Evolutionary conservation across 768 basidiomycete species (phyloP).

Genomic region (Tricholoma flavovirens): DNA sequence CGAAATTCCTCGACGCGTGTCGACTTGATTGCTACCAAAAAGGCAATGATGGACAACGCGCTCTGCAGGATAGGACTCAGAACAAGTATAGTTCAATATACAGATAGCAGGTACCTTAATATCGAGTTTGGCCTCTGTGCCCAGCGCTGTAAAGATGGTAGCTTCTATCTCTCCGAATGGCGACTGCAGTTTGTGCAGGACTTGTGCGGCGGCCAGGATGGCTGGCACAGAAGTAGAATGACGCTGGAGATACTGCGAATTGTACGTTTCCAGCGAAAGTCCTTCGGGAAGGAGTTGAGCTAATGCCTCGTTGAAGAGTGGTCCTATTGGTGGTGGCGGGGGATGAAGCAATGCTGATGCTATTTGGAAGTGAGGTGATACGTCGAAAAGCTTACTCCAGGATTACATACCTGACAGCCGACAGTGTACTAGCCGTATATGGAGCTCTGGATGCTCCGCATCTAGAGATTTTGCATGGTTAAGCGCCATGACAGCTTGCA

Average conservation of each 20-base stretch:
- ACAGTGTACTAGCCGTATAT: slow-evolving; percentile 65
- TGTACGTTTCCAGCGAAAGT: slow-evolving; percentile 58
- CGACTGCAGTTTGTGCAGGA: slow-evolving; percentile 37
- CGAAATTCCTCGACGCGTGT: slow-evolving; percentile 58
- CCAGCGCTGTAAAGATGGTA: slow-evolving; percentile 44
- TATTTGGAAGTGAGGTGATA: slow-evolving; percentile 16
- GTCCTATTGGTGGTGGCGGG: slow-evolving; percentile 40
- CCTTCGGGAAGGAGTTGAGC: slow-evolving; percentile 50
- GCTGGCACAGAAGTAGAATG: slow-evolving; percentile 46
- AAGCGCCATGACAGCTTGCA: slow-evolving; percentile 74
- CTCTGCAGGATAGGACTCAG: slow-evolving; percentile 33
- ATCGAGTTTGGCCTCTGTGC: slow-evolving; percentile 35
- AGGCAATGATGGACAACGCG: slow-evolving; percentile 40
- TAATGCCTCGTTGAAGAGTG: slow-evolving; percentile 44
- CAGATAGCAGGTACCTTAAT: slow-evolving; percentile 36
- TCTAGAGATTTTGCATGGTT: slow-evolving; percentile 48
- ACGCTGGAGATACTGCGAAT: slow-evolving; percentile 69
- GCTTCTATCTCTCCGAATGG: slow-evolving; percentile 58
- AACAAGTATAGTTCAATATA: neutral
- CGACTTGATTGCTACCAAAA: slow-evolving; percentile 47
- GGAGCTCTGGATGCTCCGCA: slow-evolving; percentile 58
- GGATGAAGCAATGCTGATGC: slow-evolving; percentile 40
- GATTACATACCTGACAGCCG: slow-evolving; percentile 41
- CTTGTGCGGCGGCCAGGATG: slow-evolving; percentile 62
- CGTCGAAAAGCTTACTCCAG: neutral